These are phyloP conservation scores for Botrytis fragariae DNA, from an alignment of 2,329 filamentous ascomycete genomes.

Conservation along the genomic window DNA sequence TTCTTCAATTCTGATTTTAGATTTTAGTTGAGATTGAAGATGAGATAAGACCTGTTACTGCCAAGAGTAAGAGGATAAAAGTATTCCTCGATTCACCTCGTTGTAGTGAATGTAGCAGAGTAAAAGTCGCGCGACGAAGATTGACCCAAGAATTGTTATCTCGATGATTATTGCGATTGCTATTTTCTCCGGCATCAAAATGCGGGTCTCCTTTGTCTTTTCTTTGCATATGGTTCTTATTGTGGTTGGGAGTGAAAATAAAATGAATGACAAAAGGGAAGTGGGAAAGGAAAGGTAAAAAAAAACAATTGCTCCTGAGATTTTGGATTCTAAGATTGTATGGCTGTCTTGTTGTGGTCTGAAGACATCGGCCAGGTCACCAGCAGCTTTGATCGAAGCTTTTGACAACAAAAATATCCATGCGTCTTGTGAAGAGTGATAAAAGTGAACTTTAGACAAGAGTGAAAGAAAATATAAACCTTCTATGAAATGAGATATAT, in stretches of 20 bases:
- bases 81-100: background rate
- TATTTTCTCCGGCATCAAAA: background rate
- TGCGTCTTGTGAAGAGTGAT: background rate
- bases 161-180: slow-evolving; percentile 3
- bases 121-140: background rate
- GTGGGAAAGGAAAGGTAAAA: too few species aligned
- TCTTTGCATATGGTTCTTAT: background rate
- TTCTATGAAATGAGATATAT: background rate
- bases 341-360: background rate
- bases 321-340: background rate
- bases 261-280: background rate
- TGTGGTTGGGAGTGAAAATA: background rate
- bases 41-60: background rate
- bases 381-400: background rate
- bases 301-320: background rate
- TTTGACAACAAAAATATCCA: background rate
- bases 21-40: background rate
- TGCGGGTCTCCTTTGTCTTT: background rate
- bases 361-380: background rate
- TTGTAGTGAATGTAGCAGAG: background rate
- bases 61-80: background rate
- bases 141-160: background rate
- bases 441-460: background rate
- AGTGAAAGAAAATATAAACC: background rate
- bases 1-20: background rate